Evolutionary conservation across 2,329 filamentous ascomycete genomes (phyloP).

Genomic region (Teratosphaeria epicoccoides): DNA sequence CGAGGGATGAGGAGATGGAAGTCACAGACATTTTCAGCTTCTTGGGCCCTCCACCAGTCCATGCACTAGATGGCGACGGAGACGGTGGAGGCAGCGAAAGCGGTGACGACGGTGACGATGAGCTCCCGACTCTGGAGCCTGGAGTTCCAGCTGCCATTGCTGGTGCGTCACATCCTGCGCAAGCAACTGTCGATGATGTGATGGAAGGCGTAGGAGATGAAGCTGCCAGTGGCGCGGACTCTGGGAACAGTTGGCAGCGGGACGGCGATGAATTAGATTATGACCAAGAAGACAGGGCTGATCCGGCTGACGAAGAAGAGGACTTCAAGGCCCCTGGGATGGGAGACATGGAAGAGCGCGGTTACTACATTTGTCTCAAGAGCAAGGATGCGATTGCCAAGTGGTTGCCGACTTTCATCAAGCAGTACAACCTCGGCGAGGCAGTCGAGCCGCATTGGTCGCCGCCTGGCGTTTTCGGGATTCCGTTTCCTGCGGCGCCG

Average conservation of each 20-base stretch:
- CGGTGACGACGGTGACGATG: background rate
- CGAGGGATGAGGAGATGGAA: constrained; percentile 1
- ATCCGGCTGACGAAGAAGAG: background rate
- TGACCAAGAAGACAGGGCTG: background rate
- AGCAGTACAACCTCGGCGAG: constrained; percentile 17
- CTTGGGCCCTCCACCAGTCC: background rate
- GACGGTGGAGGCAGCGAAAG: background rate
- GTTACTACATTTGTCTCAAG: constrained; percentile 14
- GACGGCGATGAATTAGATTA: constrained; percentile 1
- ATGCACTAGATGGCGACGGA: background rate
- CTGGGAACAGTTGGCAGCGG: background rate
- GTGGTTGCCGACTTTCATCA: constrained; percentile 13
- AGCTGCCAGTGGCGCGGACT: background rate
- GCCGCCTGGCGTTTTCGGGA: background rate
- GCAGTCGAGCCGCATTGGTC: background rate
- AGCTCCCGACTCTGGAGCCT: background rate
- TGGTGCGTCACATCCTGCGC: background rate
- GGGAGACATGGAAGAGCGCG: constrained; percentile 6
- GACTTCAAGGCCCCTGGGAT: constrained; percentile 5
- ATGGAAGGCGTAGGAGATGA: background rate
- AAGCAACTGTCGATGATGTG: background rate
- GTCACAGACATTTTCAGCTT: background rate
- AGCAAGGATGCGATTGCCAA: constrained; percentile 8
- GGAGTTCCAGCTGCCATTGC: background rate
- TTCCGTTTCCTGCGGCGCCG: background rate